A percentile compares a stretch with the other conserved stretches of the same genome.
phyloP scores from a whole-genome alignment of 352 stramenopile species.

The Globisporangium sylvaticum region DNA sequence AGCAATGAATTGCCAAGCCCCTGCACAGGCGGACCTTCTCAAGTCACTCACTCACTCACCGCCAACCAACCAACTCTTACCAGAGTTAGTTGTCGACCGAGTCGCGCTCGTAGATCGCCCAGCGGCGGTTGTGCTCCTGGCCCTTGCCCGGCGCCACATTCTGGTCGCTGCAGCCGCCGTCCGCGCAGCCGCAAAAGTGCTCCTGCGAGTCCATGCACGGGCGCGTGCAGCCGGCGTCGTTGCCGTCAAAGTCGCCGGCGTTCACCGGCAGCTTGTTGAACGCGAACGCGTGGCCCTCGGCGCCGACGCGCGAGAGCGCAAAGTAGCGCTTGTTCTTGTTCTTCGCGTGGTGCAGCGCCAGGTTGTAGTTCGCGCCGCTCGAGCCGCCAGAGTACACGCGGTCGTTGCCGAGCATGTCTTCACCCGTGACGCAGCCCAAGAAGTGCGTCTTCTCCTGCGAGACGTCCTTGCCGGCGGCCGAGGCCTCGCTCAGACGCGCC shows the following conservation, averaged over 20 bases:
- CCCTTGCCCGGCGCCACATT: conserved; percentile 58
- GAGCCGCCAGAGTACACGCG: conserved; percentile 85
- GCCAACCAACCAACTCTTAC: neutral
- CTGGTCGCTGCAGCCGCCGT: conserved; percentile 74
- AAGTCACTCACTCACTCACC: neutral
- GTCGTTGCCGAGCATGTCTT: conserved; percentile 83
- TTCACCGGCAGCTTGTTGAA: conserved; percentile 84
- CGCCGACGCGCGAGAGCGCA: conserved; percentile 69
- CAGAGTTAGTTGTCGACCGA: conserved; percentile 18
- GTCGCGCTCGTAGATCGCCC: conserved; percentile 85
- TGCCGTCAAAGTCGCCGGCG: conserved; percentile 62
- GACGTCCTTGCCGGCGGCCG: conserved; percentile 45
- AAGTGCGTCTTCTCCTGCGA: conserved; percentile 79
- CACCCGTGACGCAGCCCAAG: conserved; percentile 77
- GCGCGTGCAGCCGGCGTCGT: conserved; percentile 76
- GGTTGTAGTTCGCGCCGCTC: conserved; percentile 88
- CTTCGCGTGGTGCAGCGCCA: conserved; percentile 85
- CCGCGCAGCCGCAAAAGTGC: conserved; percentile 84
- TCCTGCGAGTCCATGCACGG: conserved; percentile 70
- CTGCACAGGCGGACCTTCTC: neutral
- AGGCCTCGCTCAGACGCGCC: conserved; percentile 46
- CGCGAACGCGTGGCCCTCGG: conserved; percentile 85
- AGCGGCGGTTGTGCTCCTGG: conserved; percentile 88
- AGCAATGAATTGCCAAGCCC: neutral
- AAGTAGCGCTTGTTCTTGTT: conserved; percentile 86